Percentiles rank a stretch among this genome's conserved stretches.
Evolutionary conservation across 768 basidiomycete genomes (phyloP).

Genomic region (Panaeolus papilionaceus): DNA sequence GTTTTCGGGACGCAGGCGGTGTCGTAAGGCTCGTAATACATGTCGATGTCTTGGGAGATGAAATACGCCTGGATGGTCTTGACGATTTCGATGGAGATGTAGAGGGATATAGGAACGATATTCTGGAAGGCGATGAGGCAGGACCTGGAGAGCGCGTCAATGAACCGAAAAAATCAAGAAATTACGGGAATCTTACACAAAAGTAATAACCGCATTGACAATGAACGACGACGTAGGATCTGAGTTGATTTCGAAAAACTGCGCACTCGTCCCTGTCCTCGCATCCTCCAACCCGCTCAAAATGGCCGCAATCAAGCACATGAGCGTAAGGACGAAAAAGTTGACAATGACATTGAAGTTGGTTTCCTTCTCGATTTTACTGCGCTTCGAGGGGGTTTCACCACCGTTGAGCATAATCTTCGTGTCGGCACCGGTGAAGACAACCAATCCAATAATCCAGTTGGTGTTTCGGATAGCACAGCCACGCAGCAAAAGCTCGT

Average conservation of each 20-base stretch:
- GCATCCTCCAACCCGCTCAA: conserved; percentile 77
- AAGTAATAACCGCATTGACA: conserved; percentile 86
- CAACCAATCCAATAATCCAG: conserved; percentile 94
- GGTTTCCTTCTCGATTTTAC: conserved; percentile 97
- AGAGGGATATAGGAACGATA: conserved; percentile 93
- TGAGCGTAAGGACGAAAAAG: conserved; percentile 75
- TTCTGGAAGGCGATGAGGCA: conserved; percentile 97
- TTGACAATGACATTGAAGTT: conserved; percentile 98
- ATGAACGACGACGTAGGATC: conserved; percentile 65
- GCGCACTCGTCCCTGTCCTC: conserved; percentile 64
- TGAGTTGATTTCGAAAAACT: conserved; percentile 72
- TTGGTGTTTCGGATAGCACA: conserved; percentile 88
- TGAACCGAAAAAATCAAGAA: not conserved
- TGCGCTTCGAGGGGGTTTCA: conserved; percentile 93
- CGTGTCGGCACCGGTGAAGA: conserved; percentile 91
- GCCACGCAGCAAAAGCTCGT: conserved; percentile 91
- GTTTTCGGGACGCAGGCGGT: conserved; percentile 94
- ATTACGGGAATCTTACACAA: conserved; percentile 67
- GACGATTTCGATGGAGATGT: conserved; percentile 98
- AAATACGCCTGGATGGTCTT: conserved; percentile 98
- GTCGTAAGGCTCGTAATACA: conserved; percentile 91
- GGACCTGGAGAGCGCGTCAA: conserved; percentile 55
- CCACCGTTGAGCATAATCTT: conserved; percentile 95
- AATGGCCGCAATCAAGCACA: conserved; percentile 81
- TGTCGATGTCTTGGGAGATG: conserved; percentile 94